phyloP scores from a whole-genome alignment of 1,284 basidiomycete species.

The Boletus smithii region DNA sequence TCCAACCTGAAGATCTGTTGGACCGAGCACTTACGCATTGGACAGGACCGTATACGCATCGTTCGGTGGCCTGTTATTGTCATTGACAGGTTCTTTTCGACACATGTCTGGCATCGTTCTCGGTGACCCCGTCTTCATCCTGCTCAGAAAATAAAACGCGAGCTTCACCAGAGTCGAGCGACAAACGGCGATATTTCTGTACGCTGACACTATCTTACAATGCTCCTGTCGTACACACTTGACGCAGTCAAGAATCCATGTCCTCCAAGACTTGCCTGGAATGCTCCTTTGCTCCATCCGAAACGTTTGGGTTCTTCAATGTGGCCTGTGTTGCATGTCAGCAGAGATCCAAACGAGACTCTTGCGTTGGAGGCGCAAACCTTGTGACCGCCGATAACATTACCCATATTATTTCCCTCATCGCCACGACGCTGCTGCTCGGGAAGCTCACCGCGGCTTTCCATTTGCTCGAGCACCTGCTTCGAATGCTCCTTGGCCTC shows the following conservation, averaged over 20 bases:
- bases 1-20: not conserved
- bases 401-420: constrained; percentile 20
- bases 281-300: constrained; percentile 39
- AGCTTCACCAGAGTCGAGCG: not conserved
- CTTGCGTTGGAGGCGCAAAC: constrained; percentile 11
- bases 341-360: not conserved
- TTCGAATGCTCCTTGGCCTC: constrained; percentile 50
- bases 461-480: constrained; percentile 42
- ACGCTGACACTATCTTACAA: constrained; percentile 11
- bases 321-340: constrained; percentile 24
- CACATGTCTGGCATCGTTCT: constrained; percentile 92
- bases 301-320: constrained; percentile 41
- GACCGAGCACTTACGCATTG: constrained; percentile 8
- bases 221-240: not conserved
- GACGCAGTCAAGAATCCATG: not conserved
- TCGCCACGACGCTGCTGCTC: constrained; percentile 11
- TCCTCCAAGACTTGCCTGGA: constrained; percentile 1
- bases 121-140: constrained; percentile 88
- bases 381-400: constrained; percentile 29
- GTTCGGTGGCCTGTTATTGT: constrained; percentile 96
- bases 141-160: constrained; percentile 70
- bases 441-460: constrained; percentile 19
- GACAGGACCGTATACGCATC: constrained; percentile 90
- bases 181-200: not conserved
- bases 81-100: constrained; percentile 88